phyloP scores from a whole-genome alignment of 148 eudicot genomes.

The Talinum fruticosum region DNA sequence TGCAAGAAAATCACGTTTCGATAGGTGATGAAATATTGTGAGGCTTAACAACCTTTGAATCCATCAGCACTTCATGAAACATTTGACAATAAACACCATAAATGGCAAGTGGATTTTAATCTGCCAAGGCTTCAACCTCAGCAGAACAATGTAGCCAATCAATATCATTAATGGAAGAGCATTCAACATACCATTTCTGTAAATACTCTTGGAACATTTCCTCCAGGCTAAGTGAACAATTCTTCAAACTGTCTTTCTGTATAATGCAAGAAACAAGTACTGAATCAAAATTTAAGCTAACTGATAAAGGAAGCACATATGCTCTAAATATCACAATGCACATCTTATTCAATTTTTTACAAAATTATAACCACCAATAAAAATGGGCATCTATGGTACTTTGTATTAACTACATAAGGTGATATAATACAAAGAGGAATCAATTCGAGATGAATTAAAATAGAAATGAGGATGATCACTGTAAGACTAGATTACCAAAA shows the following conservation, averaged over 20 bases:
- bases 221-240: constrained; percentile 46
- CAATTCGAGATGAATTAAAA: neutral
- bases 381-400: neutral
- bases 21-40: neutral
- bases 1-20: neutral
- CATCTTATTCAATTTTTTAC: neutral
- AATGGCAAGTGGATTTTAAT: neutral
- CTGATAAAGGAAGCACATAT: neutral
- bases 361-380: neutral
- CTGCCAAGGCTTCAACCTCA: neutral
- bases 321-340: neutral
- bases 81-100: neutral
- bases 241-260: constrained; percentile 55
- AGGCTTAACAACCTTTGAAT: neutral
- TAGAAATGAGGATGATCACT: neutral
- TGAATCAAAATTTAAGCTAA: neutral
- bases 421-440: neutral
- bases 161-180: neutral
- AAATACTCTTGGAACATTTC: constrained; percentile 47
- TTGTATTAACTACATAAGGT: neutral
- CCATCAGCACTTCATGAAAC: neutral
- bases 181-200: constrained; percentile 39
- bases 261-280: constrained; percentile 13
- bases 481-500: neutral
- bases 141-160: neutral